Base-by-base conservation (phyloP, 2,329 filamentous ascomycete species). In the Ceratocystis variospora region DNA sequence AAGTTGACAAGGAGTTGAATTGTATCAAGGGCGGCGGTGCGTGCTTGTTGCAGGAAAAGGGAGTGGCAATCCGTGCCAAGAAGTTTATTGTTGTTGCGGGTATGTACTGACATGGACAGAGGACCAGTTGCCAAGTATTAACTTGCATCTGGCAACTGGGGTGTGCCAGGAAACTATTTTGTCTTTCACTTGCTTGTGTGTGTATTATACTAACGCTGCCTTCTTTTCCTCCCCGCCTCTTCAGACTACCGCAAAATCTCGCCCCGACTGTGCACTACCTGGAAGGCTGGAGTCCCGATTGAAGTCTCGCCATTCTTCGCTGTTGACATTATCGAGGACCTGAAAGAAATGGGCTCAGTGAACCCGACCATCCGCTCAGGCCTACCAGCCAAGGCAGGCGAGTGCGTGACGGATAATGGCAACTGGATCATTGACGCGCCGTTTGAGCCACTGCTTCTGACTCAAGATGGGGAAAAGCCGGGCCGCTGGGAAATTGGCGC, bases 1-100 rank as follows among this genome's bases (percentile, higher is more conserved):
- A 99, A 79, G 91, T 99, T 41, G 94, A 99, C 74, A 86, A 90
- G 61, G 89, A 95, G 64, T 78, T 99, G 68, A 99, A 97, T 77
- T 90, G 93, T 73, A 97, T 99, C 79, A 97, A 97, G 79, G 94
- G 94, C 65, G 94, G 94, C 62, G 94, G 94, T 67, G 94, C 91
- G n/a, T 99, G 94, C 76, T 78, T 97, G 66, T 96, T 96, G 79
- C 94, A 97, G 76, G 94, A 99, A 78, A 99, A 99, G 79, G 81
- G 99, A 45, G 92, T 99, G 3, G 92, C 92, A 4, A 84, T 90
- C 68, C 84, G 88, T 62, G 87, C 90, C 2, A 88, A 85, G 76
- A 89, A 89, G 73, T 96, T 96, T 73, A 81, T 96, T 69, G 93
- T 89, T 72, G 90, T 95, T 67, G 90, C 90, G 66, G 87, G 87